phyloP scores from a whole-genome alignment of 1,139 yeast genomes.

The Kurtzmaniella quercitrusa region DNA sequence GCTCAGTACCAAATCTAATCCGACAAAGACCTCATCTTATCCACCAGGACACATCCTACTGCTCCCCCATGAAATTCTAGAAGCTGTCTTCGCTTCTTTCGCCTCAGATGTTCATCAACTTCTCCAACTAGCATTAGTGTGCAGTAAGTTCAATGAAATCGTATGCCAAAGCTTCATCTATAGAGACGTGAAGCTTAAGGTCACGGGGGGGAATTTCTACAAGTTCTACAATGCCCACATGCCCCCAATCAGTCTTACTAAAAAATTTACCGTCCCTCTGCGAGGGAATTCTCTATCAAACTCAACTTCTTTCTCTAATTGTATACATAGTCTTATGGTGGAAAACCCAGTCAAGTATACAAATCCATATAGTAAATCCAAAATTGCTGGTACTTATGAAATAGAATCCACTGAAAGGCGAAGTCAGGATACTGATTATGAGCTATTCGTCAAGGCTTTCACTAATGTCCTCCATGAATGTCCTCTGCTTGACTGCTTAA shows the following conservation, averaged over 20 bases:
- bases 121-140: slow-evolving; percentile 27
- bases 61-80: slow-evolving; percentile 40
- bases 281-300: slow-evolving; percentile 25
- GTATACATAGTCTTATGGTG: slow-evolving; percentile 22
- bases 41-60: slow-evolving; percentile 29
- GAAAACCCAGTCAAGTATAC: slow-evolving; percentile 32
- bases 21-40: slow-evolving; percentile 14
- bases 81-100: slow-evolving; percentile 27
- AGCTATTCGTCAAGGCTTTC: slow-evolving; percentile 23
- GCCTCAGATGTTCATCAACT: slow-evolving; percentile 15
- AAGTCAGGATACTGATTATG: slow-evolving; percentile 17
- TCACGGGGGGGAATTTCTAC: slow-evolving; percentile 20
- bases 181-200: slow-evolving; percentile 22
- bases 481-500: slow-evolving; percentile 25
- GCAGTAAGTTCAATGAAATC: slow-evolving; percentile 32
- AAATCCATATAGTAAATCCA: slow-evolving; percentile 21
- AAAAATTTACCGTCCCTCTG: slow-evolving; percentile 16
- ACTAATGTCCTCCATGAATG: slow-evolving; percentile 25
- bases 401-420: slow-evolving; percentile 21
- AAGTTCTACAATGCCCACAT: slow-evolving; percentile 30
- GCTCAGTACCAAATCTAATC: slow-evolving; percentile 3
- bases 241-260: slow-evolving; percentile 13
- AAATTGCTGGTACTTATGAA: slow-evolving; percentile 37
- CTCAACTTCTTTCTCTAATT: slow-evolving; percentile 15
- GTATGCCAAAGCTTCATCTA: slow-evolving; percentile 37